Conservation (phyloP, 2,329 filamentous ascomycete species). For the Ophiocordyceps polyrhachis-furcata region DNA sequence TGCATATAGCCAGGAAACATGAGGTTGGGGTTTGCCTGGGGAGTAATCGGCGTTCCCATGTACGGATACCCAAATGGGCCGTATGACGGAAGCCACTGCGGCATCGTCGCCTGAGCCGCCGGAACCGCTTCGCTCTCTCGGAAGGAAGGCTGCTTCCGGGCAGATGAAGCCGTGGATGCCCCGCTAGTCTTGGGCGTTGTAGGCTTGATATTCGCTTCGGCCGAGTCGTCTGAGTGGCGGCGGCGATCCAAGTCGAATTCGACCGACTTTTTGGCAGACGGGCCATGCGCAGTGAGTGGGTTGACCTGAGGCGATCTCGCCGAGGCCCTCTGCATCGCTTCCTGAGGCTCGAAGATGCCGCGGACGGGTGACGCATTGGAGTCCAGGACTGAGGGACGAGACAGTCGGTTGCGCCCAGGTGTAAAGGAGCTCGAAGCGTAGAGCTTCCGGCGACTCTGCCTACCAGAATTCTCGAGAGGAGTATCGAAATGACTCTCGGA, state of each 20-base stretch:
- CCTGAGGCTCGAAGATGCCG: slow-evolving; percentile 1
- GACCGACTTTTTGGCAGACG: slow-evolving; percentile 3
- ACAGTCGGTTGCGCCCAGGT: slow-evolving; percentile 1
- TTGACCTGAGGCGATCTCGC: not conserved
- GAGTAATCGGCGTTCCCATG: slow-evolving; percentile 6
- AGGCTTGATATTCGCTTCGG: not conserved
- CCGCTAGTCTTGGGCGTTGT: not conserved
- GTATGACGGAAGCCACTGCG: slow-evolving; percentile 6
- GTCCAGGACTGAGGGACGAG: slow-evolving; percentile 4
- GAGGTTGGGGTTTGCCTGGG: slow-evolving; percentile 5
- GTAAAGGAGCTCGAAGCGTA: slow-evolving; percentile 3
- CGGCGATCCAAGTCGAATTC: slow-evolving; percentile 2
- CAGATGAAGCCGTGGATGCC: not conserved
- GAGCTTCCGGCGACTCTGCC: not conserved
- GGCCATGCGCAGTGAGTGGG: not conserved
- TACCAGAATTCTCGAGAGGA: not conserved
- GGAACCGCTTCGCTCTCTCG: not conserved
- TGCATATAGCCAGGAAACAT: slow-evolving; percentile 8
- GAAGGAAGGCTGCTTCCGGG: not conserved
- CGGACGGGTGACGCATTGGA: slow-evolving; percentile 1
- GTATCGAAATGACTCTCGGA: not conserved
- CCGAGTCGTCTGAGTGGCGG: not conserved
- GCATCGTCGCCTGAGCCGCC: slow-evolving; percentile 2
- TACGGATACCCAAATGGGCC: slow-evolving; percentile 4
- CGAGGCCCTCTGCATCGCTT: not conserved